Evolutionary conservation across 2,329 filamentous ascomycete species (phyloP), one percentile per base, ranked within the genome.

Genomic region (Fusarium sp.): DNA sequence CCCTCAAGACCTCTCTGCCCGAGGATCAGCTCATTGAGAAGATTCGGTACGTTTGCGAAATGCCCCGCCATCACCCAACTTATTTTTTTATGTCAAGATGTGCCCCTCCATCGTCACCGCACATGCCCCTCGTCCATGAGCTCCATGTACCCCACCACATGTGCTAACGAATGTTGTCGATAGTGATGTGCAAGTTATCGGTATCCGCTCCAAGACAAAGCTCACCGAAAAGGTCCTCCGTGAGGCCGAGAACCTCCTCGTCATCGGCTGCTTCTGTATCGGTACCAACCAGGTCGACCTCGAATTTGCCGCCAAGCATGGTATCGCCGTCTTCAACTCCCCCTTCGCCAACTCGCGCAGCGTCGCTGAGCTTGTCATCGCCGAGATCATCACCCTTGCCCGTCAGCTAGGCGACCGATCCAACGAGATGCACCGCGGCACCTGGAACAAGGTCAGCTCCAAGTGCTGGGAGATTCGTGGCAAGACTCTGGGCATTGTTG

Each of bases 391-490:
- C 72, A 82, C 85, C 35, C 88, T 99, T 50, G 95, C 95, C 22
- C 90, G 95, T 58, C 95, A 99, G 79, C 84, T 99, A 31, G 90
- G 92, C 62, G 95, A 99, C 78, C 91, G 95, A 69, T 97, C 92
- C 62, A 92, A 87, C 72, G 95, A 99, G 80, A 88, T 99, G 85
- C 95, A 99, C 82, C 86, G 86, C 54, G 95, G 95, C 54, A 92
- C 88, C 39, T 99, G 95, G 95, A 98, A 98, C 79, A 99, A 99
- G 82, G 93, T 98, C 73, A 97, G 93, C 81, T 85, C 86, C 72
- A 93, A 91, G 74, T 99, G 95, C 85, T 98, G 95, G 95, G 95
- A 99, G 77, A 93, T 98, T 71, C 89, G 95, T 71, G 95, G 95
- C 76, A 99, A 99, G 84, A 98, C 94, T 39, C 84, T 99, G 49